Base-by-base conservation (phyloP, 116 monocot species). In the Thalassia testudinum region DNA sequence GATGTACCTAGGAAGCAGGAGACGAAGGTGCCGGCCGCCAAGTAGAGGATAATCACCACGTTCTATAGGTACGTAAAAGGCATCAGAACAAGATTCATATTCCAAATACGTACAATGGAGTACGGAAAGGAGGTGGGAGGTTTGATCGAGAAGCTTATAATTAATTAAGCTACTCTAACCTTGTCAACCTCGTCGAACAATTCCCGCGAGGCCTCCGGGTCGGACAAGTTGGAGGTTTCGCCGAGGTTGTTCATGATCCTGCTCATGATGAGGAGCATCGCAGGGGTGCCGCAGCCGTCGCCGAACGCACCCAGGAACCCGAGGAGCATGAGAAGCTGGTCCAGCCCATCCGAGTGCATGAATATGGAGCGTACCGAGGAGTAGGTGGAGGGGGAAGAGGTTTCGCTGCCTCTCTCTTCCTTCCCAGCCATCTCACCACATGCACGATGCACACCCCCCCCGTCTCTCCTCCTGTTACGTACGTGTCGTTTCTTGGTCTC, bases 191-290 rank as follows among this genome's bases (percentile, higher is more conserved):
- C 50, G 24, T 54, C 20, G 13, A 37, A 63, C 59, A 43, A 45
- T 7, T n/a, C n/a, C n/a, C n/a, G n/a, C n/a, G n/a, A n/a, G n/a
- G n/a, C n/a, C n/a, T n/a, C n/a, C 42, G 20, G 29, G 11, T 42
- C 12, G 16, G 68, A 24, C 19, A 17, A 70, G 23, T n/a, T 34
- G 73, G 26, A 70, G 59, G 51, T 17, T 2, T 47, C 22, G 4
- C 81, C 86, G 0, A 86, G 40, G 57, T 75, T 70, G 58, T 86
- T 86, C 60, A 86, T 64, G 55, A 86, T 58, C 54, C 69, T 55
- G 71, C 72, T 75, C 13, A 69, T 75, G 55, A 81, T 30, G 23
- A 75, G 26, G n/a, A 86, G 59, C 78, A 86, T 75, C 53, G 58
- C 37, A 5, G 86, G 86, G 13, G 49, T 60, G 17, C 60, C 51